Evolutionary conservation across 805 yeast species (phyloP).

Genomic region (Saccharomycopsis selenospora): DNA sequence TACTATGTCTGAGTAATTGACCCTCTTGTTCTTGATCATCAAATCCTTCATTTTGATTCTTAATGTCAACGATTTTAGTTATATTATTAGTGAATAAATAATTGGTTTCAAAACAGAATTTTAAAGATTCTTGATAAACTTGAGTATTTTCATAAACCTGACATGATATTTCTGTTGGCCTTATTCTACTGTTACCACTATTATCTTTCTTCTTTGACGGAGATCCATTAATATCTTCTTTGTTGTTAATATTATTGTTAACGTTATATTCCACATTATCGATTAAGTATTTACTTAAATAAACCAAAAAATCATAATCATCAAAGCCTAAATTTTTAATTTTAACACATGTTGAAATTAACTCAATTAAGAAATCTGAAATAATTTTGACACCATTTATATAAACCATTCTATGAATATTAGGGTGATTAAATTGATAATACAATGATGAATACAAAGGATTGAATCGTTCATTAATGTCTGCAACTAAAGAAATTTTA

Average conservation of each 20-base stretch:
- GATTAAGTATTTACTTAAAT: conserved; percentile 68
- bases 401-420: conserved; percentile 83
- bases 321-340: conserved; percentile 70
- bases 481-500: conserved; percentile 76
- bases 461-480: conserved; percentile 86
- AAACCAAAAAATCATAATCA: conserved; percentile 81
- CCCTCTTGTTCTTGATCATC: conserved; percentile 18
- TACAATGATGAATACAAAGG: conserved; percentile 87
- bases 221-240: not conserved
- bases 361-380: conserved; percentile 68
- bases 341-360: conserved; percentile 66
- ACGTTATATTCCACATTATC: conserved; percentile 54
- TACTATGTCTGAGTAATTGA: conserved; percentile 9
- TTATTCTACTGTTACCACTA: not conserved
- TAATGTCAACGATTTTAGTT: not conserved
- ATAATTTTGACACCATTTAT: conserved; percentile 52
- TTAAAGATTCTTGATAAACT: conserved; percentile 10
- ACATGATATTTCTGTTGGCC: not conserved
- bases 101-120: conserved; percentile 19
- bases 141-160: conserved; percentile 2
- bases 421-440: conserved; percentile 79
- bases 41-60: conserved; percentile 5
- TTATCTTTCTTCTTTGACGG: not conserved
- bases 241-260: not conserved
- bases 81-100: conserved; percentile 7